A percentile compares a stretch with the other conserved stretches of the same genome.
Evolutionary conservation across 169 alveolate species (phyloP).

Genomic region (Plasmodium falciparum): DNA sequence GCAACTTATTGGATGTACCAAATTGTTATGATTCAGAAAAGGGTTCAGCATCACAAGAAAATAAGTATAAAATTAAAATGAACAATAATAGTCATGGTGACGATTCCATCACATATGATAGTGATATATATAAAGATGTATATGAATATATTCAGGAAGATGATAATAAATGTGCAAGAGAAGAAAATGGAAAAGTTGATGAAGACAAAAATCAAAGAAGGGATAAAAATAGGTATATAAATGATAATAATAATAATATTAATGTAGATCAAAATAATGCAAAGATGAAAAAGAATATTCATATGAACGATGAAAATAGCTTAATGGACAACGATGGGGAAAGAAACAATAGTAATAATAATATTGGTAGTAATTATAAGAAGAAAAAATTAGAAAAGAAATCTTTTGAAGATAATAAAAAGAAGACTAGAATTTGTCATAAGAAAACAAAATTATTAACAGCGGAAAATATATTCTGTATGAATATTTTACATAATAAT

Average conservation of each 20-base stretch:
- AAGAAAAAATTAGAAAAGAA: slow-evolving; percentile 19
- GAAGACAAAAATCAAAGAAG: neutral
- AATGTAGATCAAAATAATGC: slow-evolving; percentile 12
- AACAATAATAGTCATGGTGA: no score
- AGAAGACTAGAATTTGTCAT: slow-evolving; percentile 9
- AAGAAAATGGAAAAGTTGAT: neutral
- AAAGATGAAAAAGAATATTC: slow-evolving; percentile 4
- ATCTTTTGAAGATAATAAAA: slow-evolving; percentile 9
- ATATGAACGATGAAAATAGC: no score
- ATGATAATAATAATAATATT: neutral
- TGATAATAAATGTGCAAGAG: neutral
- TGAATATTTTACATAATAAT: slow-evolving; percentile 75
- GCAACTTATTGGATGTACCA: no score
- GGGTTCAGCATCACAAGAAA: no score
- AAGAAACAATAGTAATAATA: slow-evolving; percentile 7
- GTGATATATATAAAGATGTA: no score
- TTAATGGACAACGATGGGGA: neutral
- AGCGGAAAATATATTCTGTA: slow-evolving; percentile 72
- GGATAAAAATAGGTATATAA: neutral
- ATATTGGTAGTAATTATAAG: neutral
- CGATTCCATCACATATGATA: no score
- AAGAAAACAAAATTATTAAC: slow-evolving; percentile 57
- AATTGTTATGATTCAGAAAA: no score
- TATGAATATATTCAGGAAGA: no score
- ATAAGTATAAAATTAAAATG: no score